Evolutionary conservation across 495 filamentous ascomycete species (phyloP).

Genomic region (Trichoderma asperelloides): DNA sequence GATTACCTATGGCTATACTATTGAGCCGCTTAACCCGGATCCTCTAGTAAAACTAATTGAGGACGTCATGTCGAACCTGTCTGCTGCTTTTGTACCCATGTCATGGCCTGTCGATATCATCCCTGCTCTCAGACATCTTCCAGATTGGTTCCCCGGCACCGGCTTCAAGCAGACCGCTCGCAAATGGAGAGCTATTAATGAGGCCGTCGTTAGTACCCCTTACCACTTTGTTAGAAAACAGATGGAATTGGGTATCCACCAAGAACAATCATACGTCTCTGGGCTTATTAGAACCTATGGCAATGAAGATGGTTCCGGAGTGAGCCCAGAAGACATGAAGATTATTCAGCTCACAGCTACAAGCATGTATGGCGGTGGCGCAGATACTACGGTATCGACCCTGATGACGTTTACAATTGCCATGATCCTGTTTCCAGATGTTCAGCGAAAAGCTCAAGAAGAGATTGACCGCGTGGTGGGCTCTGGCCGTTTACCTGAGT

Average conservation of each 20-base stretch:
- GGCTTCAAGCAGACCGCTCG: constrained; percentile 32
- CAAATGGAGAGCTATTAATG: constrained; percentile 20
- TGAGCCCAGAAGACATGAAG: background rate
- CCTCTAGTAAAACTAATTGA: constrained; percentile 35
- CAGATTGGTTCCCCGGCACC: constrained; percentile 41
- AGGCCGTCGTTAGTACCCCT: constrained; percentile 23
- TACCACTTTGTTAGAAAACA: constrained; percentile 38
- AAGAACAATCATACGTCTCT: constrained; percentile 30
- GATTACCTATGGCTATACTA: constrained; percentile 40
- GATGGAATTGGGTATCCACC: constrained; percentile 25
- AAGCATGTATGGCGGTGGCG: constrained; percentile 38
- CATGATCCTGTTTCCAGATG: constrained; percentile 32
- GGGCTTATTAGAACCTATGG: constrained; percentile 23
- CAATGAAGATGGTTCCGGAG: constrained; percentile 22
- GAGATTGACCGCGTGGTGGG: constrained; percentile 46
- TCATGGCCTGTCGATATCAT: constrained; percentile 37
- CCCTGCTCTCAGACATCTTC: constrained; percentile 30
- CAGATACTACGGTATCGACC: constrained; percentile 36
- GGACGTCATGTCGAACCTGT: constrained; percentile 31
- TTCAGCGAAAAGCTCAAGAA: constrained; percentile 29
- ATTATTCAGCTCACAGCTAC: constrained; percentile 35
- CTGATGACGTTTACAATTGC: constrained; percentile 40
- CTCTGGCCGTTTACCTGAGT: constrained; percentile 31
- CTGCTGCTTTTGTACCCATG: constrained; percentile 26
- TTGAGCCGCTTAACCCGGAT: constrained; percentile 32